Conservation (phyloP, 139 green algal genomes). For the Zygnema circumcarinatum region DNA sequence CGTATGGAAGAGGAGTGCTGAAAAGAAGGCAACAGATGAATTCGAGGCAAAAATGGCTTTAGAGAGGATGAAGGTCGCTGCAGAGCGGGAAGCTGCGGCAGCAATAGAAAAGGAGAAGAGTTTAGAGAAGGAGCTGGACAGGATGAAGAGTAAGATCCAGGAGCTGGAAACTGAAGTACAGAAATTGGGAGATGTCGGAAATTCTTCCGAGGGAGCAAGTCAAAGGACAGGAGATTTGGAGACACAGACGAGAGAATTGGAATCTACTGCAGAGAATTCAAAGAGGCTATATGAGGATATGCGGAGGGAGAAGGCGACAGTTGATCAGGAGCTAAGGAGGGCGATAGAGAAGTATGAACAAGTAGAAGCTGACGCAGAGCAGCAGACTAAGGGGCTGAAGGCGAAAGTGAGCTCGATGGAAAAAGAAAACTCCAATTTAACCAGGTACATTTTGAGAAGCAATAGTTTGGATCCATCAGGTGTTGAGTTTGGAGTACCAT, state of each 20-base stretch:
- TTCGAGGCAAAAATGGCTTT: neutral
- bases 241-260: neutral
- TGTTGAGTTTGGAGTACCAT: too few species aligned
- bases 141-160: neutral
- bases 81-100: neutral
- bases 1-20: neutral
- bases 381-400: neutral
- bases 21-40: neutral
- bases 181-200: neutral
- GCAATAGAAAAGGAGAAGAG: neutral
- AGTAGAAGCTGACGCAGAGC: neutral
- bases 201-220: neutral
- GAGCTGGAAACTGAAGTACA: neutral
- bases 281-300: neutral
- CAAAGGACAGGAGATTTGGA: neutral
- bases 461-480: too few species aligned
- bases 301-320: neutral
- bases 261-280: neutral
- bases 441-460: too few species aligned
- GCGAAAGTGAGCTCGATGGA: neutral
- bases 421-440: neutral
- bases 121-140: neutral
- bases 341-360: neutral
- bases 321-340: neutral
- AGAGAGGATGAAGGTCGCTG: neutral